Evolutionary conservation across 208 protist genomes (phyloP), one percentile per base, ranked within the genome.

Genomic region (Wallacemonas sp.): DNA sequence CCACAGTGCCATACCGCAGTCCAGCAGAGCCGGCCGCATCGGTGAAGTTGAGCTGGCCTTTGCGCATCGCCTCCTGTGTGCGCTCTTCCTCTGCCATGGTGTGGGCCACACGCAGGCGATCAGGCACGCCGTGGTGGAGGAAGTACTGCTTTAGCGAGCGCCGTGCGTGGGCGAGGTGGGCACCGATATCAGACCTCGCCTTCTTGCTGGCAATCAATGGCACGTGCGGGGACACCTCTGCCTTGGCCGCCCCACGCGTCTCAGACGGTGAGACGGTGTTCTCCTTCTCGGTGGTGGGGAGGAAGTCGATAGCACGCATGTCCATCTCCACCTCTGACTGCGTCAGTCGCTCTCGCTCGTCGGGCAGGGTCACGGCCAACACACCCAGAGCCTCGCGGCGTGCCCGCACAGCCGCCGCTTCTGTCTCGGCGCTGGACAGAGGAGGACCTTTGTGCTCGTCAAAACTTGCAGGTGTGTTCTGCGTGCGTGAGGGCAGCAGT

Each of bases 71-170:
- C 45, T 60, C 76, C 24, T 74, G 66, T 41, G 49, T 51, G 31
- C 31, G 46, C 22, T 39, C 55, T 67, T 80, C 77, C 60, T 56
- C 55, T 6, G 51, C 62, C n/a, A 87, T 87, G 1, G 76, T 77
- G 42, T 74, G 65, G 3, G 59, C 80, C 24, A 73, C 61, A 5
- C 81, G 81, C 59, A 83, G 64, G 28, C 34, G 42, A 58, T 90
- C 81, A n/a, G 79, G 26, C 21, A 89, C 79, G 21, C 84, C 84
- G 67, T 77, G 44, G 3, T 79, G 81, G 1, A 47, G 42, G 68
- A 90, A 93, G 72, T 90, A 93, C 26, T 69, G 36, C 38, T 56
- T 61, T 26, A 93, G 67, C 22, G 59, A 53, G 0, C 75, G 70
- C 12, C 84, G 80, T 4, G 74, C 75, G 53, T 84, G 71, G 12